Conservation (phyloP, 2,329 filamentous ascomycete genomes). For the Exophiala calicioides region DNA sequence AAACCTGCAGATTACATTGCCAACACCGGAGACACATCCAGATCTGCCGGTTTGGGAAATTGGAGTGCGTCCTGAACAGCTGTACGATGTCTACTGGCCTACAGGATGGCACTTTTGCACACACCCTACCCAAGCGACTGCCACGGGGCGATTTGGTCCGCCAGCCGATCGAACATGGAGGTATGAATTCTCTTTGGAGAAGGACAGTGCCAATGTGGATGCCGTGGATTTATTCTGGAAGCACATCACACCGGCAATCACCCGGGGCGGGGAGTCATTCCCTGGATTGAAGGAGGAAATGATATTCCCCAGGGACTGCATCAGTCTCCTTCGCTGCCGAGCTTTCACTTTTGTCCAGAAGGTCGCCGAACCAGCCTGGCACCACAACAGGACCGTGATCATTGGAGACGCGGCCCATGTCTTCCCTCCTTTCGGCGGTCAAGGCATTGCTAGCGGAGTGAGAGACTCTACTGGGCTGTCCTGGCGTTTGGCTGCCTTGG, state of each 20-base stretch:
- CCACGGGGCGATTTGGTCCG: no score
- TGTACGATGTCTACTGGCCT: neutral
- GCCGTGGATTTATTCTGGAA: no score
- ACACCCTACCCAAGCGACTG: neutral
- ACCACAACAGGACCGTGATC: constrained; percentile 32
- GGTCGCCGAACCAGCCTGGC: constrained; percentile 26
- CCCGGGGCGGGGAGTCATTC: no score
- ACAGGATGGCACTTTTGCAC: neutral
- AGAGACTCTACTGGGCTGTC: neutral
- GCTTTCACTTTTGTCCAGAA: neutral
- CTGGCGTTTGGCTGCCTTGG: neutral
- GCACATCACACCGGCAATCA: no score
- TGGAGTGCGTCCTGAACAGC: neutral
- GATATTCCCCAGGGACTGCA: neutral
- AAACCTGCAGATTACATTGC: neutral
- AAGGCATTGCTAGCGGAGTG: neutral
- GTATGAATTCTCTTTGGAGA: no score
- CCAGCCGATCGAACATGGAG: no score
- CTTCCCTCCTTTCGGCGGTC: constrained; percentile 22
- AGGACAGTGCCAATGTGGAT: no score
- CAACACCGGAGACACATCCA: neutral
- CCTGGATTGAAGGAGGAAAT: neutral
- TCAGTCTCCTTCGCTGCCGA: neutral
- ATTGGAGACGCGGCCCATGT: constrained; percentile 41
- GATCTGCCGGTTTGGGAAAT: neutral